These are phyloP conservation scores for Gnetum montanum DNA, from an alignment of 75 land plant genomes.

Conservation along the genomic window DNA sequence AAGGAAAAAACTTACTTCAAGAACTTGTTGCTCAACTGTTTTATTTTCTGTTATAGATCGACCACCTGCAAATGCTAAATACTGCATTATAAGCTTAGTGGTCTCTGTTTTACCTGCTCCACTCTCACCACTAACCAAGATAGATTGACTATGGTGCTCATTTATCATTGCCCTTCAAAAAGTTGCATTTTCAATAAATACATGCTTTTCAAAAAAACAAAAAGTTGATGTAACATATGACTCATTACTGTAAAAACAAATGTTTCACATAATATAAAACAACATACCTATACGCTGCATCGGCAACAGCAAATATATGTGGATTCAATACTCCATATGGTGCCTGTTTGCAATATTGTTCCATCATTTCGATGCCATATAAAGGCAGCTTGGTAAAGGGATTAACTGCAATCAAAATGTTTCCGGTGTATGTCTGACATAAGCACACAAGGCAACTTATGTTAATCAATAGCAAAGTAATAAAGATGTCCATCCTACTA, in stretches of 20 bases:
- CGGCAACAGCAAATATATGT: constrained; percentile 99
- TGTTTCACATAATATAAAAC: too few relatives aligned
- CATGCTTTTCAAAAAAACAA: background rate
- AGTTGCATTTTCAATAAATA: background rate
- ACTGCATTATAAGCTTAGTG: constrained; percentile 97
- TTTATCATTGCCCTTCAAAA: constrained; percentile 76
- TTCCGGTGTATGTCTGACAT: constrained; percentile 94
- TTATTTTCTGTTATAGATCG: constrained; percentile 78
- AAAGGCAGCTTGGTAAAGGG: constrained; percentile 96
- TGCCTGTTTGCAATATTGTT: constrained; percentile 88
- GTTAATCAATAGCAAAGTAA: background rate
- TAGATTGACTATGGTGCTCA: constrained; percentile 80
- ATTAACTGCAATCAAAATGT: constrained; percentile 96
- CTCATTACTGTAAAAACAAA: too few relatives aligned
- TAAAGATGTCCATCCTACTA: background rate
- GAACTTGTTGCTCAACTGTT: constrained; percentile 98
- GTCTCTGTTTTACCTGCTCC: constrained; percentile 99
- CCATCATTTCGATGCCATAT: constrained; percentile 95
- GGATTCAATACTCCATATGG: constrained; percentile 94
- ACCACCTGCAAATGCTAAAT: constrained; percentile 95
- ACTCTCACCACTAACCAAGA: constrained; percentile 98
- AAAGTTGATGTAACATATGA: background rate
- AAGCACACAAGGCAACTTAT: background rate
- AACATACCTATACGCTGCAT: constrained; percentile 82
- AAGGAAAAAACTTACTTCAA: constrained; percentile 56